These are phyloP conservation scores for Camellia japonica DNA, from an alignment of 148 eudicot species.

Conservation along the genomic window DNA sequence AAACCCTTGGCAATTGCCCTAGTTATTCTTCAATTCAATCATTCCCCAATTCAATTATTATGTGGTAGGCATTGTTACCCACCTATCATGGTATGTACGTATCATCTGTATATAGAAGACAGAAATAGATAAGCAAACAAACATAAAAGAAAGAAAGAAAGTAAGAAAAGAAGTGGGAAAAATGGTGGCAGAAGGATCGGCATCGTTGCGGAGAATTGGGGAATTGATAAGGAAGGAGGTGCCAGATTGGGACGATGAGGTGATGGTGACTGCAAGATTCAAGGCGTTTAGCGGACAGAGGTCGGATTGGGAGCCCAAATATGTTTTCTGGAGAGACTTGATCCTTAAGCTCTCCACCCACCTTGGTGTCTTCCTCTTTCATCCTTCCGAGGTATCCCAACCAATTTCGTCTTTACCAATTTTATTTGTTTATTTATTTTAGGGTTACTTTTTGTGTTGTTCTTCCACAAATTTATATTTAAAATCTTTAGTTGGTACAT, in stretches of 20 bases:
- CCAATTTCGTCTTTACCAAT: neutral
- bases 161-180: neutral
- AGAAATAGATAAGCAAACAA: too few relatives aligned
- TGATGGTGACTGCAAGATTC: conserved; percentile 51
- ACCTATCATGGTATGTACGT: too few relatives aligned
- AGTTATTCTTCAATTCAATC: too few relatives aligned
- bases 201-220: conserved; percentile 5
- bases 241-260: conserved; percentile 75
- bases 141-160: too few relatives aligned
- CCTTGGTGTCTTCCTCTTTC: conserved; percentile 50
- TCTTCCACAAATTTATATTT: neutral
- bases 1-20: too few relatives aligned
- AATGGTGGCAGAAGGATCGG: conserved; percentile 8
- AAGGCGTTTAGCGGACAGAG: conserved; percentile 91
- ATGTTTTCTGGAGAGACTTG: conserved; percentile 71
- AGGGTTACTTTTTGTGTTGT: neutral
- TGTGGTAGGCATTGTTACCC: too few relatives aligned
- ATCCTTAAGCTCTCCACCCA: conserved; percentile 52
- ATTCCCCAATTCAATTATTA: too few relatives aligned
- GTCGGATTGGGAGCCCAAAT: conserved; percentile 75
- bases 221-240: conserved; percentile 51
- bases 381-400: conserved; percentile 41
- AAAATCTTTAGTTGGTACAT: too few relatives aligned
- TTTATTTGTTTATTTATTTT: neutral
- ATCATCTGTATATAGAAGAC: too few relatives aligned